These are phyloP conservation scores for Chloris gayana DNA, from an alignment of 176 grass and related monocot genomes.

Conservation along the genomic window DNA sequence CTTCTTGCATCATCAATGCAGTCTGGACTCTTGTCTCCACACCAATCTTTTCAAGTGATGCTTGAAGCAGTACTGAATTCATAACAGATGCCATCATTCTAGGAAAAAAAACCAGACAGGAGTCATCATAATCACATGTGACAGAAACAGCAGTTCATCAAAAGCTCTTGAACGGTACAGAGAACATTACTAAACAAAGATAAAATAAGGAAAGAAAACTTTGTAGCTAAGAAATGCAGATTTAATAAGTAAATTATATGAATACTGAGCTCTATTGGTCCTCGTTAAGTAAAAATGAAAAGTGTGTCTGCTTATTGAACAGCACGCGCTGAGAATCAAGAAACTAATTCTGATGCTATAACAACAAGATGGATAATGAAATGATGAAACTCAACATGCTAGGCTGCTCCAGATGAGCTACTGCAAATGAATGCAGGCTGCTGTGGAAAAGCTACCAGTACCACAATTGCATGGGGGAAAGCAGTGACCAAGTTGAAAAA, in stretches of 20 bases:
- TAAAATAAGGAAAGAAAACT: neutral
- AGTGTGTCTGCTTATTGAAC: neutral
- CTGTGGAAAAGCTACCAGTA: neutral
- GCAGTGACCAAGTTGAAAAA: neutral
- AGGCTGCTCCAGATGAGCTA: neutral
- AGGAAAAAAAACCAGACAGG: constrained; percentile 16
- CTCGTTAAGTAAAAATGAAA: neutral
- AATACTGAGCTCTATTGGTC: neutral
- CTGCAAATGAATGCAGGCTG: neutral
- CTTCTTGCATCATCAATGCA: constrained; percentile 82
- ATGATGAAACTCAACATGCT: constrained; percentile 5
- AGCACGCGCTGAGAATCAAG: neutral
- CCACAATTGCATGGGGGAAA: too few species aligned
- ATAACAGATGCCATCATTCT: constrained; percentile 98
- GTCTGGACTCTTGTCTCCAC: constrained; percentile 84
- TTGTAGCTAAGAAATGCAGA: neutral
- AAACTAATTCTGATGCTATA: constrained; percentile 14
- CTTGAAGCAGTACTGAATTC: constrained; percentile 93
- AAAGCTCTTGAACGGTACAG: constrained; percentile 8
- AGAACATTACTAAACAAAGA: constrained; percentile 12
- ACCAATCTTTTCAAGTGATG: constrained; percentile 85
- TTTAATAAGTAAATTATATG: constrained; percentile 11
- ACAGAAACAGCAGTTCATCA: constrained; percentile 7
- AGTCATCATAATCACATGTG: constrained; percentile 16
- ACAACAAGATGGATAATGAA: neutral